Percentiles rank a stretch among this genome's conserved stretches.
Conservation (phyloP, 768 basidiomycete genomes). For the Leccinum fibrillosum region DNA sequence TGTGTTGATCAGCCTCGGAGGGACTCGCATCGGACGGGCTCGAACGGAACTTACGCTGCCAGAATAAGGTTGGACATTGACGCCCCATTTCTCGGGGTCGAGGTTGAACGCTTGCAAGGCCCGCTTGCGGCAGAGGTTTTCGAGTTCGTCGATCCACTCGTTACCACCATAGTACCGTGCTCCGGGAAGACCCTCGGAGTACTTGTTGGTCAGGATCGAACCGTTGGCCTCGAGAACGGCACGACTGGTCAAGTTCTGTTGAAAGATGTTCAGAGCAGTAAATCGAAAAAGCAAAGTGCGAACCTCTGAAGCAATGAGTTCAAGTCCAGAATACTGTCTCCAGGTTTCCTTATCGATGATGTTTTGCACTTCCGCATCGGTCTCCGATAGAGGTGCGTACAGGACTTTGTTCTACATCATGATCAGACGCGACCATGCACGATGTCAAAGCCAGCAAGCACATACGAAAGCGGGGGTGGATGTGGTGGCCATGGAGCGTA, state of each 20-base stretch:
- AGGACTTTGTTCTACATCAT: slow-evolving; percentile 79
- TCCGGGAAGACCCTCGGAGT: slow-evolving; percentile 98
- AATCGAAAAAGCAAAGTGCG: slow-evolving; percentile 10
- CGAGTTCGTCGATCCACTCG: slow-evolving; percentile 96
- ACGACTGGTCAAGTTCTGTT: slow-evolving; percentile 90
- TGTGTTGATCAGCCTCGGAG: slow-evolving; percentile 11
- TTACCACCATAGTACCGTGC: slow-evolving; percentile 98
- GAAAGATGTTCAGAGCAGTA: not conserved
- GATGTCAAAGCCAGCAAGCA: slow-evolving; percentile 5
- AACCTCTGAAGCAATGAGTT: slow-evolving; percentile 99
- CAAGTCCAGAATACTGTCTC: slow-evolving; percentile 95
- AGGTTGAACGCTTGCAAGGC: slow-evolving; percentile 96
- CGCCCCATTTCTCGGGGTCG: slow-evolving; percentile 90
- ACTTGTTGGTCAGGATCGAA: slow-evolving; percentile 98
- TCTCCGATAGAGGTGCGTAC: slow-evolving; percentile 83
- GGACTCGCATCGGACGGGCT: slow-evolving; percentile 11
- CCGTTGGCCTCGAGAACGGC: slow-evolving; percentile 99
- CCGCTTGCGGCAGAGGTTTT: slow-evolving; percentile 90
- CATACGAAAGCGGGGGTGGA: slow-evolving; percentile 62
- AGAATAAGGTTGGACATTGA: slow-evolving; percentile 99
- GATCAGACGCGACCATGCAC: not conserved
- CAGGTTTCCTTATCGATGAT: slow-evolving; percentile 99
- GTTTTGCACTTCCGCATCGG: slow-evolving; percentile 93
- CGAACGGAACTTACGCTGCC: slow-evolving; percentile 64
- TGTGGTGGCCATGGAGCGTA: slow-evolving; percentile 57